Evolutionary conservation across 1,284 basidiomycete genomes (phyloP).

Genomic region (Cryptococcus maquisensis): DNA sequence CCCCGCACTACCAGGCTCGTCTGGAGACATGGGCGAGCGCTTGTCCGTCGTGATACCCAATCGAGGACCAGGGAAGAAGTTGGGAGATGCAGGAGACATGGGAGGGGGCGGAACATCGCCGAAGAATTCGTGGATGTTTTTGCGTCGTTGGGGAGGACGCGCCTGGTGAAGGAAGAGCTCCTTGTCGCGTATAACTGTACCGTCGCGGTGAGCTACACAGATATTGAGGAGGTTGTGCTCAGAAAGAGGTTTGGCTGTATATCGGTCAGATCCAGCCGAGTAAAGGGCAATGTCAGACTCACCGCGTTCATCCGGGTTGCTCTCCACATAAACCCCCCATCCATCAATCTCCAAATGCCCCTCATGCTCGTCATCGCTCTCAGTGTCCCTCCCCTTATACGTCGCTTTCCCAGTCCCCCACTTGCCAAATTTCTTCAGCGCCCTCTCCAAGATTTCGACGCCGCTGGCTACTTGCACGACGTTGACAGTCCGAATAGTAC

Average conservation of each 20-base stretch:
- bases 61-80: slow-evolving; percentile 39
- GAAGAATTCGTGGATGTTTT: slow-evolving; percentile 58
- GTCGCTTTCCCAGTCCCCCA: slow-evolving; percentile 47
- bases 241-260: slow-evolving; percentile 59
- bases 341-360: slow-evolving; percentile 69
- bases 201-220: slow-evolving; percentile 75
- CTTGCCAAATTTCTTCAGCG: slow-evolving; percentile 82
- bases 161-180: slow-evolving; percentile 63
- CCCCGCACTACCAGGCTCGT: too few species aligned
- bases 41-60: slow-evolving; percentile 16
- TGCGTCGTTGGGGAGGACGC: slow-evolving; percentile 51
- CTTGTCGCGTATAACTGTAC: slow-evolving; percentile 60
- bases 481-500: slow-evolving; percentile 70
- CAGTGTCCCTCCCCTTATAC: slow-evolving; percentile 36
- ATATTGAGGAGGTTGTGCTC: slow-evolving; percentile 79
- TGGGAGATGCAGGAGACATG: slow-evolving; percentile 52
- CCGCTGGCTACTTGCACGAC: slow-evolving; percentile 72
- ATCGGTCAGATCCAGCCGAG: slow-evolving; percentile 6
- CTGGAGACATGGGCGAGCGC: too few species aligned
- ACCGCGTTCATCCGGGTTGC: slow-evolving; percentile 59
- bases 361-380: slow-evolving; percentile 53
- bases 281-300: slow-evolving; percentile 26
- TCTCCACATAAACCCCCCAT: slow-evolving; percentile 75
- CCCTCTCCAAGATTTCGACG: slow-evolving; percentile 77
- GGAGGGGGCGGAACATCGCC: slow-evolving; percentile 54